A percentile compares a stretch with the other conserved stretches of the same genome.
phyloP scores from a whole-genome alignment of 768 basidiomycete species.

The Tremella yokohamensis region DNA sequence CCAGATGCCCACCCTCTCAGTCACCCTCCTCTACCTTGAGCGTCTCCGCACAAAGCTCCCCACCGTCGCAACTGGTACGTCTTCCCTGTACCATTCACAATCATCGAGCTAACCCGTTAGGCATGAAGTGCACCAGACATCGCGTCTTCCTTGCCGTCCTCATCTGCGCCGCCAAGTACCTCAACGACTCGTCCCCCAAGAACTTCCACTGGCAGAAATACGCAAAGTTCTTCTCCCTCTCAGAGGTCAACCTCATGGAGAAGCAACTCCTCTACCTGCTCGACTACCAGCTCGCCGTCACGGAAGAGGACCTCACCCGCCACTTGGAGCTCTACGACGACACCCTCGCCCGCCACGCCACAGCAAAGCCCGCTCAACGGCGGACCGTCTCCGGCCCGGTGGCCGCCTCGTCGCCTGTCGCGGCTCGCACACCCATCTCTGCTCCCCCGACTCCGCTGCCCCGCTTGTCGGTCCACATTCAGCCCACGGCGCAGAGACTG shows the following conservation, averaged over 20 bases:
- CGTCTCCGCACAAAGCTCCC: constrained; percentile 77
- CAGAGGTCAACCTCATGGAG: constrained; percentile 87
- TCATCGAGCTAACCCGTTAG: constrained; percentile 36
- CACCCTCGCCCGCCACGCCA: constrained; percentile 6
- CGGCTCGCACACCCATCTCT: constrained; percentile 15
- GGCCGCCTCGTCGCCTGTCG: not conserved
- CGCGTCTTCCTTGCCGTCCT: constrained; percentile 87
- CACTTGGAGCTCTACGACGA: constrained; percentile 60
- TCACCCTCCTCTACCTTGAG: constrained; percentile 87
- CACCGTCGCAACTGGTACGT: constrained; percentile 73
- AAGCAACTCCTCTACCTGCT: constrained; percentile 87
- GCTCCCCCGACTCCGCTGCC: constrained; percentile 14
- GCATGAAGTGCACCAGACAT: constrained; percentile 65
- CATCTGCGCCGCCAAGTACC: constrained; percentile 82
- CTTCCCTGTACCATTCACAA: not conserved
- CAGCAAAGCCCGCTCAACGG: constrained; percentile 2
- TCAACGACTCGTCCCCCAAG: constrained; percentile 85
- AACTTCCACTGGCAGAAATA: constrained; percentile 84
- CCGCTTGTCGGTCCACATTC: constrained; percentile 6
- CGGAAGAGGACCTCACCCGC: constrained; percentile 68
- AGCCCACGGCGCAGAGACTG: not conserved
- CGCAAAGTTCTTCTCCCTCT: constrained; percentile 64
- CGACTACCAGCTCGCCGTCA: constrained; percentile 82
- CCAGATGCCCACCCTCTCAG: constrained; percentile 81
- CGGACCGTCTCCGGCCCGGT: not conserved